Percentiles rank a stretch among this genome's conserved stretches.
phyloP scores from a whole-genome alignment of 495 filamentous ascomycete genomes.

The Oleoguttula mirabilis region DNA sequence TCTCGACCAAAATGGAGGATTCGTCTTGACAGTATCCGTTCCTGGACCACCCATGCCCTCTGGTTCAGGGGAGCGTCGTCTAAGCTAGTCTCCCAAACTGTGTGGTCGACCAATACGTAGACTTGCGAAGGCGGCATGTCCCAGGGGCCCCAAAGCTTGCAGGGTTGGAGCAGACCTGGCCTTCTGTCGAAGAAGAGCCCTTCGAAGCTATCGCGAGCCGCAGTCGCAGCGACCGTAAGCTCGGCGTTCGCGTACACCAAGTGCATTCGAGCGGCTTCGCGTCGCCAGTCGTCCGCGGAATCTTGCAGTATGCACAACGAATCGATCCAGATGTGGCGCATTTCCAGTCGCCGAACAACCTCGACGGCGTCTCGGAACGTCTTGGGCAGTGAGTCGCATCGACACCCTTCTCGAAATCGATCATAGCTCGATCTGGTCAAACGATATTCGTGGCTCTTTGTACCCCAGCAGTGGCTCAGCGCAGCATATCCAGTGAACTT shows the following conservation, averaged over 20 bases:
- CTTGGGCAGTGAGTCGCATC: not conserved
- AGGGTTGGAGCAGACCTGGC: not conserved
- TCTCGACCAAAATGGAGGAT: too few species aligned
- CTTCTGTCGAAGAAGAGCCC: slow-evolving; percentile 3
- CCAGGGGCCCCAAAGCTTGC: not conserved
- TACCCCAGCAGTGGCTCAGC: too few species aligned
- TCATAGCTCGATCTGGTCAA: too few species aligned
- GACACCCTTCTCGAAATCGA: not conserved
- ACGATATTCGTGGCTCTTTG: too few species aligned
- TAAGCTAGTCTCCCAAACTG: too few species aligned
- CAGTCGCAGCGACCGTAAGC: slow-evolving; percentile 6
- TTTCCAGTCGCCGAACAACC: not conserved
- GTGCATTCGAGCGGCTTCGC: slow-evolving; percentile 4
- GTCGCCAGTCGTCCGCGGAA: slow-evolving; percentile 2
- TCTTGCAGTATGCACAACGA: slow-evolving; percentile 10
- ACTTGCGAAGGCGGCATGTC: not conserved
- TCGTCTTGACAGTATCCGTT: too few species aligned
- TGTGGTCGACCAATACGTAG: slow-evolving; percentile 1
- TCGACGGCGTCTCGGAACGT: slow-evolving; percentile 6
- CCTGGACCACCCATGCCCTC: too few species aligned
- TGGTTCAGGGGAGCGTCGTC: too few species aligned
- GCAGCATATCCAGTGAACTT: too few species aligned
- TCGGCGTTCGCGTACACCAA: slow-evolving; percentile 6
- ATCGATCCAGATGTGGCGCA: slow-evolving; percentile 5
- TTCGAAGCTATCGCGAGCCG: not conserved